A percentile compares a stretch with the other conserved stretches of the same genome.
Conservation (phyloP, 306 rosid species). For the Gastrolobium bilobum region DNA sequence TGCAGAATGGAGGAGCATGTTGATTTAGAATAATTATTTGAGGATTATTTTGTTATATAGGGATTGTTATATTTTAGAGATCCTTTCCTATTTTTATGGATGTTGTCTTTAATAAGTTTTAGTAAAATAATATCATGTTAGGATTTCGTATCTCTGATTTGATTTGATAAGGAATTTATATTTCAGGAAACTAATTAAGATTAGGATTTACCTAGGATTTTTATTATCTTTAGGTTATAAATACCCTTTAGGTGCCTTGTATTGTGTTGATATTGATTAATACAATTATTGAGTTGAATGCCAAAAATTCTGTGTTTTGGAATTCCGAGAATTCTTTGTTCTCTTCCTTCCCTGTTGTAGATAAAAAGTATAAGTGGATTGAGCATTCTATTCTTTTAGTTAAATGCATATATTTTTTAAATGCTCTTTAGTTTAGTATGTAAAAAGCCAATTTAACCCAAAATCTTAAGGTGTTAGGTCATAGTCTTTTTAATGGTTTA, state of each 20-base stretch:
- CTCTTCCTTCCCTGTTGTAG: too few species aligned
- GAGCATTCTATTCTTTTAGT: neutral
- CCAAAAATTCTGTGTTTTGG: neutral
- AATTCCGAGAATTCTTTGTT: neutral
- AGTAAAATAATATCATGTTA: neutral
- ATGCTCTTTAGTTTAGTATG: neutral
- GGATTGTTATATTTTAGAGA: slow-evolving; percentile 3
- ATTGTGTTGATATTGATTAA: neutral
- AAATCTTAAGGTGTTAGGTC: too few species aligned
- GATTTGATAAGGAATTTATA: neutral
- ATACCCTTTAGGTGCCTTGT: neutral
- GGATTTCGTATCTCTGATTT: neutral
- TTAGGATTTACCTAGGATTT: neutral
- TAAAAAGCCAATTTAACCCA: too few species aligned
- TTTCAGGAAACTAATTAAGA: neutral
- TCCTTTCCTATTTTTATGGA: neutral
- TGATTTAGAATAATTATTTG: slow-evolving; percentile 1
- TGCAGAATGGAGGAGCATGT: neutral
- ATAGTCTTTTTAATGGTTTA: too few species aligned
- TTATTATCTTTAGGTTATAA: neutral
- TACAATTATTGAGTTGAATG: neutral
- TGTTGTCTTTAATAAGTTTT: neutral
- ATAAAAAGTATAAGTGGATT: neutral
- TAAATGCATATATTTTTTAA: neutral
- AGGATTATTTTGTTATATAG: neutral